Percentiles rank a stretch among this genome's conserved stretches.
Evolutionary conservation across 495 filamentous ascomycete genomes (phyloP).

Genomic region (Penicillium crystallinum): DNA sequence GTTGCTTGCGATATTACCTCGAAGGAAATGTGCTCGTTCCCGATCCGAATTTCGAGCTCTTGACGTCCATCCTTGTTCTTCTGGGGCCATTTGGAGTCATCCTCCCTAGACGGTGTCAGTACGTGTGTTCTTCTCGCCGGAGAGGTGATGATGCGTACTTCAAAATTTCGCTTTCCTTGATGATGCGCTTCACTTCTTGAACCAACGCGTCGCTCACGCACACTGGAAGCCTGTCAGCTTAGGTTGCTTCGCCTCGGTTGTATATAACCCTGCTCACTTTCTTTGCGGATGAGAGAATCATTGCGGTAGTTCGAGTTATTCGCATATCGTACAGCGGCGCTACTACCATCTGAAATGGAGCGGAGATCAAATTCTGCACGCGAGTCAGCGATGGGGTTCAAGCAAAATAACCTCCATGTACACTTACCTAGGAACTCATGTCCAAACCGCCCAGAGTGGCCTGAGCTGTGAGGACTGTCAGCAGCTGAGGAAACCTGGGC

Average conservation of each 20-base stretch:
- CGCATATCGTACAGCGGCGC: conserved; percentile 91
- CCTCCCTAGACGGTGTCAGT: conserved; percentile 61
- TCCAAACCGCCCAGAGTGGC: conserved; percentile 94
- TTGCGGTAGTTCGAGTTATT: conserved; percentile 99
- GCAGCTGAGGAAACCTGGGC: conserved; percentile 45
- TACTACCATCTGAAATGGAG: conserved; percentile 86
- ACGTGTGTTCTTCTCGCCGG: not conserved
- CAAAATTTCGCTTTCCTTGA: conserved; percentile 97
- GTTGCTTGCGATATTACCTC: conserved; percentile 53
- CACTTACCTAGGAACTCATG: conserved; percentile 92
- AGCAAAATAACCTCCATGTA: not conserved
- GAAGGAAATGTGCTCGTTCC: conserved; percentile 96
- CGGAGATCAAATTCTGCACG: conserved; percentile 90
- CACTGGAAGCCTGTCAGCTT: conserved; percentile 57
- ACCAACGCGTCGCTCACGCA: conserved; percentile 92
- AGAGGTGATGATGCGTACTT: conserved; percentile 54
- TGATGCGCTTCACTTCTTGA: conserved; percentile 90
- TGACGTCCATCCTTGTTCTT: conserved; percentile 99
- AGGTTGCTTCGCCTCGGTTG: not conserved
- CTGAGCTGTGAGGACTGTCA: conserved; percentile 65
- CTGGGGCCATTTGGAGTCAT: conserved; percentile 98
- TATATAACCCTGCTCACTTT: conserved; percentile 62
- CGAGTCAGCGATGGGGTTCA: conserved; percentile 24
- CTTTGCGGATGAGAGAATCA: conserved; percentile 98
- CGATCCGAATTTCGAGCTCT: conserved; percentile 91